Percentiles rank a stretch among this genome's conserved stretches.
These are phyloP conservation scores for Barnettozyma vustinii DNA, from an alignment of 805 yeast species.

Conservation along the genomic window DNA sequence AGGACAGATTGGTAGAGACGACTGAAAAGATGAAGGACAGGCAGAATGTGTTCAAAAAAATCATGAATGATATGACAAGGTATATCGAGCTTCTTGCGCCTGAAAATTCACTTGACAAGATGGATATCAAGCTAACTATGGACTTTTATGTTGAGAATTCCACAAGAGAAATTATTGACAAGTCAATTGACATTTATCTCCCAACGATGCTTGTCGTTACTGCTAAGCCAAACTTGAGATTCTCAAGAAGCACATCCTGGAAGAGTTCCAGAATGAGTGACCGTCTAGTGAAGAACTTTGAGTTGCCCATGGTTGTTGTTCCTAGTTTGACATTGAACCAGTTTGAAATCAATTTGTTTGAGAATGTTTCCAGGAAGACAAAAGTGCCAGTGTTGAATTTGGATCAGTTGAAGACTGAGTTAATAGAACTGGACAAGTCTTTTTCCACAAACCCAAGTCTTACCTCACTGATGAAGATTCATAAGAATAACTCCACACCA, in stretches of 20 bases:
- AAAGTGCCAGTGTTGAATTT: constrained; percentile 4
- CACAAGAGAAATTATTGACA: constrained; percentile 50
- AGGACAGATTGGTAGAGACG: constrained; percentile 6
- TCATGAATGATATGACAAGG: constrained; percentile 35
- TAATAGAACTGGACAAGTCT: constrained; percentile 9
- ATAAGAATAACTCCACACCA: not conserved
- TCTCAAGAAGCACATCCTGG: constrained; percentile 54
- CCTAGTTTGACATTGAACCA: constrained; percentile 53
- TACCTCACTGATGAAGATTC: constrained; percentile 8
- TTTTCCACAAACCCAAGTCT: constrained; percentile 9
- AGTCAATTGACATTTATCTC: constrained; percentile 54
- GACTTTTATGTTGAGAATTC: constrained; percentile 53
- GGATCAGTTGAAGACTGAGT: constrained; percentile 7
- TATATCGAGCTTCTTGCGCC: constrained; percentile 45
- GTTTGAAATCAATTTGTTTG: constrained; percentile 44
- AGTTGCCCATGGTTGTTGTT: constrained; percentile 58
- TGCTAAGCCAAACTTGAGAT: constrained; percentile 40
- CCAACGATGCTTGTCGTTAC: constrained; percentile 56
- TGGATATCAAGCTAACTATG: constrained; percentile 38
- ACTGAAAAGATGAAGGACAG: constrained; percentile 4
- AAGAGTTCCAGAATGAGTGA: constrained; percentile 57
- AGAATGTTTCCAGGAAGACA: constrained; percentile 23
- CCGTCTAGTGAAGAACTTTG: constrained; percentile 53
- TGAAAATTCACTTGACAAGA: constrained; percentile 27
- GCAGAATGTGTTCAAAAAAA: constrained; percentile 28